Conservation (phyloP, 768 basidiomycete genomes). For the Termitomyces titanicus region DNA sequence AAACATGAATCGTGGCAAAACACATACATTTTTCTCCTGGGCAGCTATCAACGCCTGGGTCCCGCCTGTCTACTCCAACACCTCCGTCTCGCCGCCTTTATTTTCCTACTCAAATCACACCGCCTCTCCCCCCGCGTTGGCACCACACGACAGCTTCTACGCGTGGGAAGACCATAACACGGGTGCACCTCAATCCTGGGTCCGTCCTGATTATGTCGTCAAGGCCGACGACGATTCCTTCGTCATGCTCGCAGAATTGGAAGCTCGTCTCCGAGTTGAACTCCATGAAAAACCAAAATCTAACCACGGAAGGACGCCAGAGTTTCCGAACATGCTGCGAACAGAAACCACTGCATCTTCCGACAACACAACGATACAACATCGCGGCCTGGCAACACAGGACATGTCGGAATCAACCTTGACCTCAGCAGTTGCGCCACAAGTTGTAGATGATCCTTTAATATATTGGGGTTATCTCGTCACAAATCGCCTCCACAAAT, state of each 20-base stretch:
- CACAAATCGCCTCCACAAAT: conserved; percentile 80
- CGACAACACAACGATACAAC: conserved; percentile 3
- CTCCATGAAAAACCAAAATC: conserved; percentile 45
- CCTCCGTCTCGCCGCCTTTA: conserved; percentile 38
- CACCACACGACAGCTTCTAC: conserved; percentile 66
- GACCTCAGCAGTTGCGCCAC: conserved; percentile 5
- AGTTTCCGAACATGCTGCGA: conserved; percentile 7
- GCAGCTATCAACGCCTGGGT: conserved; percentile 89
- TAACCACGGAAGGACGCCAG: conserved; percentile 15
- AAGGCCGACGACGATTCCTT: conserved; percentile 97
- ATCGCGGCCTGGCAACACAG: neutral
- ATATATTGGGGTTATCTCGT: conserved; percentile 91
- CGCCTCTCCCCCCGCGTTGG: conserved; percentile 52
- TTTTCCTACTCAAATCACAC: conserved; percentile 70
- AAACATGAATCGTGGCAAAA: conserved; percentile 97
- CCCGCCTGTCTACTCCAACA: conserved; percentile 64
- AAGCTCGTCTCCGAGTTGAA: conserved; percentile 80
- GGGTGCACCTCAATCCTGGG: conserved; percentile 56
- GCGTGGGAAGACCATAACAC: conserved; percentile 48
- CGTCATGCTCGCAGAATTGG: conserved; percentile 91
- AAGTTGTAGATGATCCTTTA: conserved; percentile 52
- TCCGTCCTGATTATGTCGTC: conserved; percentile 85
- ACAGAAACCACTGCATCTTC: conserved; percentile 5
- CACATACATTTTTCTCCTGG: conserved; percentile 90
- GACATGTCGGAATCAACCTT: neutral